These are phyloP conservation scores for Ceratobasidium sp. DNA, from an alignment of 1,284 basidiomycete genomes.

Conservation along the genomic window DNA sequence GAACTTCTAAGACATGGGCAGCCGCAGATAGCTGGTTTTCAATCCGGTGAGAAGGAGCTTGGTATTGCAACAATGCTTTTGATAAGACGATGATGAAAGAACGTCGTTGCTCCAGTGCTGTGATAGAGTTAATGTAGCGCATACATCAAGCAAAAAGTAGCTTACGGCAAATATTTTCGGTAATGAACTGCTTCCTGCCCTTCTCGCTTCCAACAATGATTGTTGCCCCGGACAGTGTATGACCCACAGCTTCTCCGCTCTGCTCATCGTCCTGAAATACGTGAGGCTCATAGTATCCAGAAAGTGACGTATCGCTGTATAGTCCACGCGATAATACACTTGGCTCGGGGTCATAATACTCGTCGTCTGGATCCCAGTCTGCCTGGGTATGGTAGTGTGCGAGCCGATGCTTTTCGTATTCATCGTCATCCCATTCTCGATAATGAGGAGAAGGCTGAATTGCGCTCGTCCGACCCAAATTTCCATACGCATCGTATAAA, in stretches of 20 bases:
- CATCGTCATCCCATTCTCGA: slow-evolving; percentile 6
- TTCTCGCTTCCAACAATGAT: slow-evolving; percentile 21
- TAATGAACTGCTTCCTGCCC: slow-evolving; percentile 18
- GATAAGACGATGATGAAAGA: slow-evolving; percentile 82
- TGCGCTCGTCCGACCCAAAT: slow-evolving; percentile 4
- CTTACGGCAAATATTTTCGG: slow-evolving; percentile 33
- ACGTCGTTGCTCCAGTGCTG: slow-evolving; percentile 70
- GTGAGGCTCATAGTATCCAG: slow-evolving; percentile 10
- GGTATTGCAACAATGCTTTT: slow-evolving; percentile 80
- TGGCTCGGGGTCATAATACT: slow-evolving; percentile 32
- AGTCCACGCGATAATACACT: slow-evolving; percentile 16
- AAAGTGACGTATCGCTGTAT: not conserved
- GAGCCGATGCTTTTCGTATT: slow-evolving; percentile 6
- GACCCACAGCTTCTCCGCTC: not conserved
- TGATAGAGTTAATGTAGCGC: not conserved
- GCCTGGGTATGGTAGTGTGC: slow-evolving; percentile 9
- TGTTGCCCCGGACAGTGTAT: not conserved
- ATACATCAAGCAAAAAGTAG: not conserved
- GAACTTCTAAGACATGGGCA: slow-evolving; percentile 61
- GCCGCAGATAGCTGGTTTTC: slow-evolving; percentile 76
- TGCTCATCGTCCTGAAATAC: not conserved
- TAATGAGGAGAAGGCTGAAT: slow-evolving; percentile 3
- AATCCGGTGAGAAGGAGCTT: slow-evolving; percentile 86
- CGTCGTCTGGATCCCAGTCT: slow-evolving; percentile 35
- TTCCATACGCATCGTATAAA: not conserved